Conservation (phyloP, 306 rosid species). For the Dryas drummondii region DNA sequence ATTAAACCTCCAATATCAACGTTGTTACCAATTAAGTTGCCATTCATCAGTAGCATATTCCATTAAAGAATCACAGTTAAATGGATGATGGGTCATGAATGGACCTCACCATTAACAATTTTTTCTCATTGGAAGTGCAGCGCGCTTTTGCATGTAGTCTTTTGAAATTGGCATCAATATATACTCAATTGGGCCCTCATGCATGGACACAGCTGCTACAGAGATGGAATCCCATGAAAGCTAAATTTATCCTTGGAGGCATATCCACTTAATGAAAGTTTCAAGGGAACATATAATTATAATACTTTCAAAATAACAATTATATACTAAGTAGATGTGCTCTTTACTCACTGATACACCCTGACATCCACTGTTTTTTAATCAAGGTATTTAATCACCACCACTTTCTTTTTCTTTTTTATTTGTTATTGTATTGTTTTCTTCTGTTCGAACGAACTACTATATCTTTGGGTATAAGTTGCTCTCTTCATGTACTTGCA, state of each 20-base stretch:
- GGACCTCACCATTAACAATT: not conserved
- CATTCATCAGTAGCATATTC: slow-evolving; percentile 1
- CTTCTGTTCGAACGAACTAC: too few relatives aligned
- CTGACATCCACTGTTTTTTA: not conserved
- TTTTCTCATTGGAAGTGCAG: not conserved
- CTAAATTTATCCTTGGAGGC: not conserved
- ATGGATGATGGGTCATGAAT: not conserved
- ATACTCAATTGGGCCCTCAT: not conserved
- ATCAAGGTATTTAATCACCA: too few relatives aligned
- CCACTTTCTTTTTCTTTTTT: slow-evolving; percentile 4
- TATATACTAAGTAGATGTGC: not conserved
- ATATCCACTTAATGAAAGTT: not conserved
- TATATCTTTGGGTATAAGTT: too few relatives aligned
- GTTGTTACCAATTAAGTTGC: not conserved
- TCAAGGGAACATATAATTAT: not conserved
- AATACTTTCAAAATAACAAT: not conserved
- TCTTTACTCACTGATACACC: not conserved
- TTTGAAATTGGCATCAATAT: too few relatives aligned
- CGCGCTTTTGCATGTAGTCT: not conserved
- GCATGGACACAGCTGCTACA: slow-evolving; percentile 9
- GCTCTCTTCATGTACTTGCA: too few relatives aligned
- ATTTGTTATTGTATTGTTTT: not conserved
- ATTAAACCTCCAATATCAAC: not conserved
- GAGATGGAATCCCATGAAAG: not conserved
- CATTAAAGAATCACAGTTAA: not conserved